A percentile compares a stretch with the other conserved stretches of the same genome.
phyloP scores from a whole-genome alignment of 1,284 basidiomycete genomes.

The Marasmius sp. region DNA sequence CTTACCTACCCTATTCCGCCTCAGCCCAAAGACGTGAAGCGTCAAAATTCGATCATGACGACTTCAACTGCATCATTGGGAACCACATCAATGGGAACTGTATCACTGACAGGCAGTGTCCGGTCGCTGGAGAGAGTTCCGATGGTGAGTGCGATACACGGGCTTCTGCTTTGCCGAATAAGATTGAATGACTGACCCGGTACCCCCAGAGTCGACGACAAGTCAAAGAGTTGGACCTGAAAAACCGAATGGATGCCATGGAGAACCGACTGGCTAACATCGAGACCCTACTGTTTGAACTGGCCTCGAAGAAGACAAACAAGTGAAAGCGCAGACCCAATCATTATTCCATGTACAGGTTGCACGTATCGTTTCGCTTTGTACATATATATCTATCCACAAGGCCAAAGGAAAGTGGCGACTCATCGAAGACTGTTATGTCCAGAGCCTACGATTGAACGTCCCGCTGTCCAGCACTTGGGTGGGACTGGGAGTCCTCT shows the following conservation, averaged over 20 bases:
- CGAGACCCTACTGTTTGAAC: not conserved
- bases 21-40: not conserved
- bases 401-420: too few species aligned
- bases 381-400: too few species aligned
- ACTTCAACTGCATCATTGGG: not conserved
- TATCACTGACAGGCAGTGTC: too few species aligned
- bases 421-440: not conserved
- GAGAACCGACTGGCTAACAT: not conserved
- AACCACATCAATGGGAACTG: too few species aligned
- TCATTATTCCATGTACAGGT: not conserved
- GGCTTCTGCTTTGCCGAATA: too few species aligned
- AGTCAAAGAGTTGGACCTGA: not conserved
- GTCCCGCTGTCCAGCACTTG: not conserved
- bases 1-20: not conserved
- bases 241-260: not conserved
- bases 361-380: too few species aligned
- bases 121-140: not conserved
- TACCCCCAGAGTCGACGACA: not conserved
- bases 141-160: not conserved
- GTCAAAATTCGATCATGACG: not conserved
- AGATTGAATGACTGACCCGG: not conserved
- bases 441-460: not conserved
- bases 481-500: constrained; percentile 6
- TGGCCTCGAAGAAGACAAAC: not conserved
- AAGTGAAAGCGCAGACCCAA: not conserved